phyloP scores from a whole-genome alignment of 495 filamentous ascomycete genomes.

The Elaphomyces granulatus region DNA sequence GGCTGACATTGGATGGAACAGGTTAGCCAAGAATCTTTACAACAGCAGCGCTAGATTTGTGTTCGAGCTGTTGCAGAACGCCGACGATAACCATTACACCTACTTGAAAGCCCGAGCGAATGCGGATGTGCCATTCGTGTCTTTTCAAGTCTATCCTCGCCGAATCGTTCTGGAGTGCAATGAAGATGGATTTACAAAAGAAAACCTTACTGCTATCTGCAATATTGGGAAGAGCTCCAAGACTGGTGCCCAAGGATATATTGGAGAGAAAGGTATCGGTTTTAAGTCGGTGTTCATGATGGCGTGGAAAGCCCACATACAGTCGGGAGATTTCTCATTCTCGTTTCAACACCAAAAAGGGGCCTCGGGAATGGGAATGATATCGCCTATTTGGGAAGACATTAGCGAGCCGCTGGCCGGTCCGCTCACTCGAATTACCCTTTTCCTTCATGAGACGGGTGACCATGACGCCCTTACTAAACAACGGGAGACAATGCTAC shows the following conservation, averaged over 20 bases:
- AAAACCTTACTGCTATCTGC: conserved; percentile 25
- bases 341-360: conserved; percentile 21
- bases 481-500: conserved; percentile 11
- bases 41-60: conserved; percentile 22
- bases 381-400: conserved; percentile 25
- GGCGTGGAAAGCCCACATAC: conserved; percentile 31
- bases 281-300: conserved; percentile 41
- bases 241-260: conserved; percentile 21
- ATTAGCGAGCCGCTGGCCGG: conserved; percentile 2
- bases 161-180: conserved; percentile 25
- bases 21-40: conserved; percentile 21
- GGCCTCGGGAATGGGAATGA: conserved; percentile 30
- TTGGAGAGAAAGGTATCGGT: conserved; percentile 37
- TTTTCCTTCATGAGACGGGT: conserved; percentile 16
- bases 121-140: conserved; percentile 9
- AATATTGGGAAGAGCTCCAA: conserved; percentile 26
- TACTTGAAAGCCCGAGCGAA: conserved; percentile 8
- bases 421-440: conserved; percentile 21
- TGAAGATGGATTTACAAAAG: conserved; percentile 25
- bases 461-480: conserved; percentile 3
- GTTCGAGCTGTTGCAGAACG: conserved; percentile 33
- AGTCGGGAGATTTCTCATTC: conserved; percentile 34
- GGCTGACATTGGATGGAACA: conserved; percentile 6
- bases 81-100: conserved; percentile 31
- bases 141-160: conserved; percentile 11